Percentiles rank a stretch among this genome's conserved stretches.
These are phyloP conservation scores for Metschnikowia matae DNA, from an alignment of 805 yeast species.

Conservation along the genomic window DNA sequence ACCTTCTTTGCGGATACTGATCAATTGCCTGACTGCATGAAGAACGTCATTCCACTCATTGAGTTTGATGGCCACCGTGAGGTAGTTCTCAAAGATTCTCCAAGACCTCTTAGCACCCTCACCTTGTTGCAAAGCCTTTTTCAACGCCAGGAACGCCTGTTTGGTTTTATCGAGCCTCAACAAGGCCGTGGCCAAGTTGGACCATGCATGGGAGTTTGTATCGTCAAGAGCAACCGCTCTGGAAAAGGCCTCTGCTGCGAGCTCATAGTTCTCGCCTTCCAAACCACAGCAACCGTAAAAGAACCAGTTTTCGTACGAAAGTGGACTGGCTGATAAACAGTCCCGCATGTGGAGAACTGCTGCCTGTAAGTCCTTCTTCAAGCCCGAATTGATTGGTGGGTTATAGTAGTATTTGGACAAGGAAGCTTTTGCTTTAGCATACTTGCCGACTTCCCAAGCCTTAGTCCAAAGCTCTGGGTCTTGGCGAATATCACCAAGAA, in stretches of 20 bases:
- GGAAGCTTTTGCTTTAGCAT: conserved; percentile 82
- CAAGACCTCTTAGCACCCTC: conserved; percentile 68
- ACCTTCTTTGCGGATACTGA: conserved; percentile 52
- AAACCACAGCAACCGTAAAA: conserved; percentile 88
- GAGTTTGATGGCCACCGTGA: conserved; percentile 74
- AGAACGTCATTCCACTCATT: conserved; percentile 89
- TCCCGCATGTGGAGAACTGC: conserved; percentile 72
- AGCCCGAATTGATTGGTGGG: conserved; percentile 56
- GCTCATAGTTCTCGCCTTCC: conserved; percentile 62
- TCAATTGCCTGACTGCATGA: conserved; percentile 62
- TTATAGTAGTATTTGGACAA: conserved; percentile 67
- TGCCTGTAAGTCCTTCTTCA: conserved; percentile 44
- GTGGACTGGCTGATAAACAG: conserved; percentile 67
- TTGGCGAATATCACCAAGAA: conserved; percentile 78
- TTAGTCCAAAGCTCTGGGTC: conserved; percentile 75
- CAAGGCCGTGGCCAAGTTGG: conserved; percentile 81
- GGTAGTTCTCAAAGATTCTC: conserved; percentile 87
- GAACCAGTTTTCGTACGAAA: conserved; percentile 80
- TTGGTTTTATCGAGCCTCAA: conserved; percentile 57
- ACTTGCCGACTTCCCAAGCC: conserved; percentile 83
- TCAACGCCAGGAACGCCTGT: conserved; percentile 83
- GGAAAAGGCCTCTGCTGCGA: conserved; percentile 89
- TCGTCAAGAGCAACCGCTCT: conserved; percentile 86
- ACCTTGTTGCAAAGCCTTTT: conserved; percentile 69
- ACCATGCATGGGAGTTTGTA: conserved; percentile 80